Evolutionary conservation across 345 rosid species (phyloP).

Genomic region (Rhodomyrtus tomentosa): DNA sequence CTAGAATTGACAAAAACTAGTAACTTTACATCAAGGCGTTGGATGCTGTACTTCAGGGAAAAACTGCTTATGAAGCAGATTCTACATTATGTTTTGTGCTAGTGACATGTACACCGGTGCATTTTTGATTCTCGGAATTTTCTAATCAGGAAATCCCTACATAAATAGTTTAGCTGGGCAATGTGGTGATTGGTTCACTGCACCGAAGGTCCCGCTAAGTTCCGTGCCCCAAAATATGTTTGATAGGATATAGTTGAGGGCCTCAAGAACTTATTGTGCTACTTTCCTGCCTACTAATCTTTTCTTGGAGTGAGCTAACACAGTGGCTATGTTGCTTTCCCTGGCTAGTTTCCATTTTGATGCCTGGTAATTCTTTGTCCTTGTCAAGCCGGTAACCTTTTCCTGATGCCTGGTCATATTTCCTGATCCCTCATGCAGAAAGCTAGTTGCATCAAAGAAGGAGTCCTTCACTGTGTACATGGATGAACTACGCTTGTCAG

Average conservation of each 20-base stretch:
- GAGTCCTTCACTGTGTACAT: slow-evolving; percentile 20
- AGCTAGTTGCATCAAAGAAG: slow-evolving; percentile 44
- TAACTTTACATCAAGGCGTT: neutral
- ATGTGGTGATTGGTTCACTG: neutral
- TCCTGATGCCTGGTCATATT: neutral
- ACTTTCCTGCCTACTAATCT: neutral
- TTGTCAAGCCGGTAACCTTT: slow-evolving; percentile 1
- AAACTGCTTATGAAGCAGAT: neutral
- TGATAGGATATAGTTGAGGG: neutral
- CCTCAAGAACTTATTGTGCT: neutral
- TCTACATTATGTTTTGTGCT: neutral
- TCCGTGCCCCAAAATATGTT: neutral
- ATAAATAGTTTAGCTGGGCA: neutral
- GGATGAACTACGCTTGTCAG: slow-evolving; percentile 66
- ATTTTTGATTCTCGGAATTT: neutral
- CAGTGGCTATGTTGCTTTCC: neutral
- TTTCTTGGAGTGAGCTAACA: neutral
- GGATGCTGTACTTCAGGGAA: neutral
- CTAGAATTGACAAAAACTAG: neutral
- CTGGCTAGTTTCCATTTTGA: neutral
- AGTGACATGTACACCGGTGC: neutral
- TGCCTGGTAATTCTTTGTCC: neutral
- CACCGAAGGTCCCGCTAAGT: neutral
- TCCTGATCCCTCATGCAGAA: slow-evolving; percentile 31
- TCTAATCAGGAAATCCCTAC: neutral